Evolutionary conservation across 495 filamentous ascomycete genomes (phyloP).

Genomic region (Pseudoneurospora amorphoporcata): DNA sequence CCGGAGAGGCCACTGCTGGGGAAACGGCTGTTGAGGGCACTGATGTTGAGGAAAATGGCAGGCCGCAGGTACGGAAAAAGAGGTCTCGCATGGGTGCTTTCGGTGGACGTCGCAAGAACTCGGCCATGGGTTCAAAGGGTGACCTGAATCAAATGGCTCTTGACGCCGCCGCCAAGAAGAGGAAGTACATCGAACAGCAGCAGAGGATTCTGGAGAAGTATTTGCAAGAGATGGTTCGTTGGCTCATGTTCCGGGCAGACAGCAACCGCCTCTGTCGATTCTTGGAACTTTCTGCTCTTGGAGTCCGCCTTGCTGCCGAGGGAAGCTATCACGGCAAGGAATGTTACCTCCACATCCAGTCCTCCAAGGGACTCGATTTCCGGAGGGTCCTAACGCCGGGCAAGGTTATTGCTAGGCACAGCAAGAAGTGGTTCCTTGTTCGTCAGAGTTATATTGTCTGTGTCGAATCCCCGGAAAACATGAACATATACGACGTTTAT

Average conservation of each 20-base stretch:
- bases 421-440: conserved; percentile 96
- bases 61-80: conserved; percentile 42
- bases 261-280: conserved; percentile 96
- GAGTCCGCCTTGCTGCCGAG: conserved; percentile 90
- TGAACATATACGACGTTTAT: conserved; percentile 99
- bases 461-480: conserved; percentile 93
- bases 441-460: conserved; percentile 95
- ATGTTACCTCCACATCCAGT: conserved; percentile 83
- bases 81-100: conserved; percentile 51
- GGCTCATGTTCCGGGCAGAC: conserved; percentile 90
- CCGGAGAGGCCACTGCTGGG: conserved; percentile 35
- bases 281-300: conserved; percentile 85
- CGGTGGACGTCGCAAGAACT: conserved; percentile 23
- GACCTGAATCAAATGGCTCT: conserved; percentile 12
- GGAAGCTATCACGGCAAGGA: conserved; percentile 97
- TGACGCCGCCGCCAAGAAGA: conserved; percentile 26
- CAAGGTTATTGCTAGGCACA: conserved; percentile 68
- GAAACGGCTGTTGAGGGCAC: conserved; percentile 41
- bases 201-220: conserved; percentile 83
- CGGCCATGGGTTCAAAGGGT: conserved; percentile 19
- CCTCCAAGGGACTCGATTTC: conserved; percentile 84
- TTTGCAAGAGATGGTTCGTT: conserved; percentile 86
- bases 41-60: conserved; percentile 29
- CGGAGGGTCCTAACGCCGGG: conserved; percentile 66
- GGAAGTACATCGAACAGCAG: conserved; percentile 52